Conservation (phyloP, 2,329 filamentous ascomycete genomes). For the Tolypocladium paradoxum region DNA sequence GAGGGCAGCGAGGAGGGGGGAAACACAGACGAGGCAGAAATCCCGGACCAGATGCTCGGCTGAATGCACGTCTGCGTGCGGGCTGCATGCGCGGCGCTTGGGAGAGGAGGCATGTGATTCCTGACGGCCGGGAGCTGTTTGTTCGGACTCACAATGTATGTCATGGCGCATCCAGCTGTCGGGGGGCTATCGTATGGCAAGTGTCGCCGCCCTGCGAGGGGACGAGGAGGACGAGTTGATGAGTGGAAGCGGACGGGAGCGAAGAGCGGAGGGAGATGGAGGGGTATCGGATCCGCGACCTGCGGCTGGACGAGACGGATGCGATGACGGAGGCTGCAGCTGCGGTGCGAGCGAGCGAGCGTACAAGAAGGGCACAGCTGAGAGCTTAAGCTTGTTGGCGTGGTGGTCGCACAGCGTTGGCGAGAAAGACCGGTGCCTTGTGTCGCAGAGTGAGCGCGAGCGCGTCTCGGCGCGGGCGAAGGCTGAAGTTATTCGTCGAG, state of each 20-base stretch:
- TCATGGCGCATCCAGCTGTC: constrained; percentile 23
- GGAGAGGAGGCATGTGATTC: constrained; percentile 10
- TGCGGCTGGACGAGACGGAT: background rate
- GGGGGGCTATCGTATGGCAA: constrained; percentile 10
- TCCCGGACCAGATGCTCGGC: background rate
- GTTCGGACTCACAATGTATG: constrained; percentile 26
- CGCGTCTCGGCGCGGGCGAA: background rate
- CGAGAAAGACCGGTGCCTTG: background rate
- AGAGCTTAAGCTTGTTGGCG: background rate
- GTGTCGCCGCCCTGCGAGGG: background rate
- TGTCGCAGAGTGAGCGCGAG: background rate
- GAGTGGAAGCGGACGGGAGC: background rate
- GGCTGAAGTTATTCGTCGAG: background rate
- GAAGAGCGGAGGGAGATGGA: background rate
- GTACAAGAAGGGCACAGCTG: background rate
- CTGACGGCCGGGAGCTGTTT: constrained; percentile 6
- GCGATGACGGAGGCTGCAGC: background rate
- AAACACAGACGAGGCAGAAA: background rate
- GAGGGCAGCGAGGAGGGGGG: constrained; percentile 1
- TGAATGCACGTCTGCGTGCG: constrained; percentile 1
- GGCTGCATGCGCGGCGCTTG: constrained; percentile 7
- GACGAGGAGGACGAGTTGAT: background rate
- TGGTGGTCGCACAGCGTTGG: background rate
- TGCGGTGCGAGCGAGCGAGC: background rate
- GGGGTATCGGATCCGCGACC: background rate